Evolutionary conservation across 257 asterid species (phyloP).

Genomic region (Ocimum tenuiflorum): DNA sequence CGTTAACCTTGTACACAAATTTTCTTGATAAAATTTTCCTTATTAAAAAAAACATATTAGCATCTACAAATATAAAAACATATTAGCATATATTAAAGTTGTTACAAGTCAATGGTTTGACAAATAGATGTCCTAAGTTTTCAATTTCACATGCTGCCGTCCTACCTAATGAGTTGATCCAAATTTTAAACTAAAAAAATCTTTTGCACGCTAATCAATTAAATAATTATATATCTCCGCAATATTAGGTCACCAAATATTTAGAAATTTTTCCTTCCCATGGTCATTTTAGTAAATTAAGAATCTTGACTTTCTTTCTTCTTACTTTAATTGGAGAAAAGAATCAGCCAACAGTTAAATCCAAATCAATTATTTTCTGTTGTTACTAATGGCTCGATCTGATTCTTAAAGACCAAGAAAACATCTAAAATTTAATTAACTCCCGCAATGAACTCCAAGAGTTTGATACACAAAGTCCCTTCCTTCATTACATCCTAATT

Average conservation of each 20-base stretch:
- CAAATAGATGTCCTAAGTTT: conserved; percentile 5
- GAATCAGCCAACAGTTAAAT: no score
- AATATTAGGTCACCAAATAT: conserved; percentile 28
- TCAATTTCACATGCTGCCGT: conserved; percentile 26
- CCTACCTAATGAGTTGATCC: conserved; percentile 18
- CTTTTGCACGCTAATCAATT: conserved; percentile 17
- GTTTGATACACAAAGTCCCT: not conserved
- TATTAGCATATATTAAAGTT: not conserved
- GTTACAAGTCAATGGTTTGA: conserved; percentile 21
- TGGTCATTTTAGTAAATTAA: no score
- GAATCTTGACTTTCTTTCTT: not conserved
- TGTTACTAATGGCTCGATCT: no score
- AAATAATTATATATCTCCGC: not conserved
- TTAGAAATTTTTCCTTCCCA: not conserved
- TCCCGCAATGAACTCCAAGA: not conserved
- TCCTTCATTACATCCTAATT: no score
- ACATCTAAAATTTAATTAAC: not conserved
- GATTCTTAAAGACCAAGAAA: not conserved
- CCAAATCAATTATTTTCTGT: no score
- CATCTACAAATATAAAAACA: no score
- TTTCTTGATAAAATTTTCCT: no score
- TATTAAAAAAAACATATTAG: no score
- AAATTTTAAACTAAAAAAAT: not conserved
- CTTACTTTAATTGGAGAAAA: no score
- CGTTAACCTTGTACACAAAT: no score